phyloP scores from a whole-genome alignment of 31 red algal genomes.

The Asparagopsis taxiformis region DNA sequence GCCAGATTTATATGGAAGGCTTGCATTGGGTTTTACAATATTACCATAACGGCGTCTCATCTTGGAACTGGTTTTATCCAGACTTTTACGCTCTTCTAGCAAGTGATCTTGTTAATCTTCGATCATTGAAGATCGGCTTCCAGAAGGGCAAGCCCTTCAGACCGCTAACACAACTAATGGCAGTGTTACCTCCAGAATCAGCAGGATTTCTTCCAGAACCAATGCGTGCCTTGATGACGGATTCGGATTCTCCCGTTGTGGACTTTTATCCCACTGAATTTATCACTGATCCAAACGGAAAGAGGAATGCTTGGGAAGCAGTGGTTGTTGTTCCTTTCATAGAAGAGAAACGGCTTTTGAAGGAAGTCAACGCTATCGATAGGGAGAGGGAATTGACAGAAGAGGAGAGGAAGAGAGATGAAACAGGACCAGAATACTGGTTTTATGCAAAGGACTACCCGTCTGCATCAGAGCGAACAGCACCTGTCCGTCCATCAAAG shows the following conservation, averaged over 20 bases:
- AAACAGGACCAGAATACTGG: constrained; percentile 64
- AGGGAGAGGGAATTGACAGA: constrained; percentile 61
- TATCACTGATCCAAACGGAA: constrained; percentile 85
- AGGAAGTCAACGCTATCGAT: constrained; percentile 79
- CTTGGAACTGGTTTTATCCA: constrained; percentile 99
- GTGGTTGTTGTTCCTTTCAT: constrained; percentile 97
- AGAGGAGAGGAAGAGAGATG: constrained; percentile 65
- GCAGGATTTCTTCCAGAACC: constrained; percentile 75
- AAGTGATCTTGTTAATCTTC: constrained; percentile 74
- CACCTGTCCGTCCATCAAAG: constrained; percentile 66
- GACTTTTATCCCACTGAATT: constrained; percentile 95
- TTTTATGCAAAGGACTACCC: constrained; percentile 68
- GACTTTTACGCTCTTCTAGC: constrained; percentile 90
- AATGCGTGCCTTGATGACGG: constrained; percentile 80
- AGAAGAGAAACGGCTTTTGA: constrained; percentile 84
- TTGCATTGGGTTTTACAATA: constrained; percentile 99
- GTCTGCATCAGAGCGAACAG: constrained; percentile 10
- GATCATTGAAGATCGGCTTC: constrained; percentile 62
- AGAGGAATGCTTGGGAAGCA: constrained; percentile 92
- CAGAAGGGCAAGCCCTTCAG: constrained; percentile 82
- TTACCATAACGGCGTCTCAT: constrained; percentile 94
- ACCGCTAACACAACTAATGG: constrained; percentile 94
- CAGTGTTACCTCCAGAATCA: constrained; percentile 92
- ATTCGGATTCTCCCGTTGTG: constrained; percentile 65
- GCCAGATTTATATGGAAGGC: constrained; percentile 84